Percentiles rank a stretch among this genome's conserved stretches.
These are phyloP conservation scores for Cruciata laevipes DNA, from an alignment of 257 asterid genomes.

Conservation along the genomic window DNA sequence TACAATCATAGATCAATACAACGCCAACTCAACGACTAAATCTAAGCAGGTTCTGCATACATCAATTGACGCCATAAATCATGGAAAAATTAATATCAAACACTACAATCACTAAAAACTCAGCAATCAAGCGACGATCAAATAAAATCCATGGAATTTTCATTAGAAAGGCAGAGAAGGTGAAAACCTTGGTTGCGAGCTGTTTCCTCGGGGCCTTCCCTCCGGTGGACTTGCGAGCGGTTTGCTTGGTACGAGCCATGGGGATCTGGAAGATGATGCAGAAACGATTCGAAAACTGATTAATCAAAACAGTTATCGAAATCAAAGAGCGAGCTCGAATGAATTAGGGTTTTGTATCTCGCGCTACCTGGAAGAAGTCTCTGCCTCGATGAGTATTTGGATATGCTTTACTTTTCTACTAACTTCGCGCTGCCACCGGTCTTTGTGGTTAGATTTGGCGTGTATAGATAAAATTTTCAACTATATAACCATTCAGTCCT, in stretches of 20 bases:
- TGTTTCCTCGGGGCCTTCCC: slow-evolving; percentile 12
- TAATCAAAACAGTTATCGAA: background rate
- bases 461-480: background rate
- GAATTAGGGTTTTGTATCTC: slow-evolving; percentile 2
- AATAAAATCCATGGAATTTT: background rate
- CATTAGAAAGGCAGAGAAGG: background rate
- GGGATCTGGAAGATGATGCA: slow-evolving; percentile 3
- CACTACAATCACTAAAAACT: background rate
- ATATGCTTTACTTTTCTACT: background rate
- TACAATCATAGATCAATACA: background rate
- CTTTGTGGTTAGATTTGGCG: background rate
- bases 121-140: background rate
- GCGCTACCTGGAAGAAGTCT: background rate
- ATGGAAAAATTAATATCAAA: background rate
- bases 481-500: background rate
- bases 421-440: background rate
- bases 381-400: background rate
- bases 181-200: slow-evolving; percentile 10
- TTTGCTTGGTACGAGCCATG: slow-evolving; percentile 16
- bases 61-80: background rate
- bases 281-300: background rate
- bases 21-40: background rate
- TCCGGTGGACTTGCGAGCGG: slow-evolving; percentile 16
- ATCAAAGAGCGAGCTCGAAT: background rate
- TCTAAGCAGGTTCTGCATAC: background rate